phyloP scores from a whole-genome alignment of 2,329 filamentous ascomycete genomes.

The Colletotrichum brevisporum region DNA sequence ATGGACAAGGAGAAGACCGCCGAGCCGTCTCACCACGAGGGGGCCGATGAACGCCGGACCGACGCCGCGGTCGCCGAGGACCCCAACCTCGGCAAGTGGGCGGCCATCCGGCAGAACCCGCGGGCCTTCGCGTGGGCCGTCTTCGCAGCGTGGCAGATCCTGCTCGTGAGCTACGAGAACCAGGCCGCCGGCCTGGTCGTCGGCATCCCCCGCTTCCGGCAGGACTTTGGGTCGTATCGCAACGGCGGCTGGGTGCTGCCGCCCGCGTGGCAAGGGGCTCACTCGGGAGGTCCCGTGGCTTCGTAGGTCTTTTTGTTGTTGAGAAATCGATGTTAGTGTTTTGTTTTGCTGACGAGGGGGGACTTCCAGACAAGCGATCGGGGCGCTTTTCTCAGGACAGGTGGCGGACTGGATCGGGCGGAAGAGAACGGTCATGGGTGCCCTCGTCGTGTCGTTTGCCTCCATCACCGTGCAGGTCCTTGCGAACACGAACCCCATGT shows the following conservation, averaged over 20 bases:
- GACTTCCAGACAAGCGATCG: not conserved
- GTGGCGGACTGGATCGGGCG: not conserved
- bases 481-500: conserved; percentile 53
- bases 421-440: conserved; percentile 46
- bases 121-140: conserved; percentile 50
- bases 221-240: conserved; percentile 57
- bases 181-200: conserved; percentile 56
- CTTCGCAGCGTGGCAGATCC: conserved; percentile 54
- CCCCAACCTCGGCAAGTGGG: conserved; percentile 42
- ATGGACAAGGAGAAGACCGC: not conserved
- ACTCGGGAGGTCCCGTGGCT: conserved; percentile 56
- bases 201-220: conserved; percentile 58
- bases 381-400: not conserved
- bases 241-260: conserved; percentile 54
- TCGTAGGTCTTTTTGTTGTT: conserved; percentile 45
- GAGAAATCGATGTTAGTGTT: not conserved
- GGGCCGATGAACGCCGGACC: not conserved
- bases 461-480: conserved; percentile 57
- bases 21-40: not conserved
- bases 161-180: conserved; percentile 57
- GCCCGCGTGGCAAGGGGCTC: conserved; percentile 59
- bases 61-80: conserved; percentile 66
- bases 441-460: conserved; percentile 52
- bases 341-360: conserved; percentile 33
- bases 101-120: conserved; percentile 44